Percentiles rank a stretch among this genome's conserved stretches.
phyloP scores from a whole-genome alignment of 345 rosid genomes.

The Salix viminalis region DNA sequence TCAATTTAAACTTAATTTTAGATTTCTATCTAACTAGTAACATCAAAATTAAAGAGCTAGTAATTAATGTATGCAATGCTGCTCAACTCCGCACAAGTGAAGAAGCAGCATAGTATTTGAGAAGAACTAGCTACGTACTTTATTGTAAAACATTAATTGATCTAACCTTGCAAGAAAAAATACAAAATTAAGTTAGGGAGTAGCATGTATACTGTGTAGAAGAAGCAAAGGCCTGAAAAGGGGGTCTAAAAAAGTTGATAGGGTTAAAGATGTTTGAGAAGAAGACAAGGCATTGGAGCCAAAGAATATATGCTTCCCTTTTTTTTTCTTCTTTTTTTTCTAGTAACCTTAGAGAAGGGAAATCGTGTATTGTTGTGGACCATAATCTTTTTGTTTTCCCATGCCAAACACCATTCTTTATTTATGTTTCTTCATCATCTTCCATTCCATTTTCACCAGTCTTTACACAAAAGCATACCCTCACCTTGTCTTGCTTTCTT shows the following conservation, averaged over 20 bases:
- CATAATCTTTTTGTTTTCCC: slow-evolving; percentile 9
- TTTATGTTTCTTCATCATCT: background rate
- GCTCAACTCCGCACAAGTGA: background rate
- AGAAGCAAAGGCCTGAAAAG: slow-evolving; percentile 13
- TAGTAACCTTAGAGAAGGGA: background rate
- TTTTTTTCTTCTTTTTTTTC: background rate
- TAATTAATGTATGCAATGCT: background rate
- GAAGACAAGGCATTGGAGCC: slow-evolving; percentile 13
- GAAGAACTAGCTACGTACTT: background rate
- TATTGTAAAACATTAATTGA: background rate
- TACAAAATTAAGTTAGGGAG: background rate
- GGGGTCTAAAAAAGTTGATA: slow-evolving; percentile 2
- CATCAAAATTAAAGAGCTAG: too few relatives aligned
- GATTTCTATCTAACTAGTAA: too few relatives aligned
- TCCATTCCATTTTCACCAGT: background rate
- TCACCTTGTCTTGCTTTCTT: background rate
- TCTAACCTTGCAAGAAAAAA: background rate
- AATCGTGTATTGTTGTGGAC: background rate
- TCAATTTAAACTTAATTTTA: too few relatives aligned
- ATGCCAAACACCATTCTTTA: background rate
- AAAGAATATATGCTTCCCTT: slow-evolving; percentile 17
- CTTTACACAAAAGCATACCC: background rate
- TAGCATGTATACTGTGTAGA: background rate
- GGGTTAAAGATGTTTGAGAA: slow-evolving; percentile 15
- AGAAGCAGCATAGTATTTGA: background rate